Conservation (phyloP, 306 rosid species). For the Oemleria cerasiformis region DNA sequence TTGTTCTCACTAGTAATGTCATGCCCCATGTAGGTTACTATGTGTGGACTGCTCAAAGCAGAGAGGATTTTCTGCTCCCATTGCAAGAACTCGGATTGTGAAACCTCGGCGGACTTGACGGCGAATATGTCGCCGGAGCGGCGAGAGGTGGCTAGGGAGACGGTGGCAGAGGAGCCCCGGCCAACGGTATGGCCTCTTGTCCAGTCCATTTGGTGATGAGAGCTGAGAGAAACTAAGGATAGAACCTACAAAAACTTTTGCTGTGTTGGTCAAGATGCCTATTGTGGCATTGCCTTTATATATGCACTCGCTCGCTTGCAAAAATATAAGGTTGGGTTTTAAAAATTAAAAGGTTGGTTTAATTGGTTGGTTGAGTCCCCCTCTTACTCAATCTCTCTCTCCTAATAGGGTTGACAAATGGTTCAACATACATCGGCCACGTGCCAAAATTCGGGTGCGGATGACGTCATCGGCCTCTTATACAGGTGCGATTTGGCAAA, state of each 20-base stretch:
- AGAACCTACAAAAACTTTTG: not conserved
- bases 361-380: constrained; percentile 61
- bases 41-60: constrained; percentile 49
- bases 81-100: constrained; percentile 43
- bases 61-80: constrained; percentile 63
- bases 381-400: constrained; percentile 22
- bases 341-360: constrained; percentile 24
- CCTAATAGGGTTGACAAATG: constrained; percentile 42
- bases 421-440: constrained; percentile 35
- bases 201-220: constrained; percentile 59
- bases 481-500: constrained; percentile 21
- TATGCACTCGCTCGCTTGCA: not conserved
- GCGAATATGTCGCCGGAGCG: constrained; percentile 37
- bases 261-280: constrained; percentile 4
- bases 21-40: constrained; percentile 60
- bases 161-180: constrained; percentile 78
- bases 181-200: constrained; percentile 67
- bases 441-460: constrained; percentile 46
- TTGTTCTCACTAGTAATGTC: constrained; percentile 54
- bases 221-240: not conserved
- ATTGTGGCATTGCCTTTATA: constrained; percentile 1
- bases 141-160: constrained; percentile 49
- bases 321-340: not conserved
- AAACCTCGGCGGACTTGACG: constrained; percentile 67
- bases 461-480: constrained; percentile 20